Base-by-base conservation (phyloP, 768 basidiomycete genomes). In the Cystobasidium onofrii region DNA sequence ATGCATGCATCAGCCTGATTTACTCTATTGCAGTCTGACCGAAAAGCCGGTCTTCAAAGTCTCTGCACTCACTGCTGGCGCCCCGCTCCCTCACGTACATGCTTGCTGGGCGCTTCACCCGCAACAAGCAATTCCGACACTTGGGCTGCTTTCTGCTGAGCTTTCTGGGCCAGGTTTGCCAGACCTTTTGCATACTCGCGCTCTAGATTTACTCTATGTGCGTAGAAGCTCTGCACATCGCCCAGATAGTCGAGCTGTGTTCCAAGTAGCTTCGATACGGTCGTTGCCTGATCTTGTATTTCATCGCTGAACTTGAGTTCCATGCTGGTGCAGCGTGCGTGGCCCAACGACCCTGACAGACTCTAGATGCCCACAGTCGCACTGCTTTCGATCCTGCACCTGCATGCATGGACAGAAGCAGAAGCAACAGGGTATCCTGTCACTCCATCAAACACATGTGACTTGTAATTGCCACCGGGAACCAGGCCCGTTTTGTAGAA, bases 81-180 rank as follows among this genome's bases (percentile, higher is more conserved):
- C 20, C 69, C 69, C 9, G 69, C 69, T n/a, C 69, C 69, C 25
- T 71, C 69, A 27, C 54, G 33, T 13, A 71, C 69, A 9, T 7
- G 6, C 69, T 71, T 71, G 50, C 52, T 57, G 7, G 69, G 69
- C 1, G 69, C 69, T 33, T 71, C 69, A 17, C 69, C 69, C 33
- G 69, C 69, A 36, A 71, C 69, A 36, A 71, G 69, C 29, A 23
- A 9, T 34, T 36, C 34, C 12, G 50, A 23, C 18, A 60, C 31
- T 17, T 55, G 29, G 20, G 55, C 33, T 23, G 69, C 69, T 44
- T 71, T 71, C 36, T 71, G 33, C 55, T 71, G 69, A 15, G 69
- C 69, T 55, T 71, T 71, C n/a, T 55, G 50, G 23, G 55, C 69
- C 23, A 71, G 69, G 25, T 31, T 55, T 4, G 52, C 33, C 10